Evolutionary conservation across 2,329 filamentous ascomycete species (phyloP).

Genomic region (Raffaelea albimanens): DNA sequence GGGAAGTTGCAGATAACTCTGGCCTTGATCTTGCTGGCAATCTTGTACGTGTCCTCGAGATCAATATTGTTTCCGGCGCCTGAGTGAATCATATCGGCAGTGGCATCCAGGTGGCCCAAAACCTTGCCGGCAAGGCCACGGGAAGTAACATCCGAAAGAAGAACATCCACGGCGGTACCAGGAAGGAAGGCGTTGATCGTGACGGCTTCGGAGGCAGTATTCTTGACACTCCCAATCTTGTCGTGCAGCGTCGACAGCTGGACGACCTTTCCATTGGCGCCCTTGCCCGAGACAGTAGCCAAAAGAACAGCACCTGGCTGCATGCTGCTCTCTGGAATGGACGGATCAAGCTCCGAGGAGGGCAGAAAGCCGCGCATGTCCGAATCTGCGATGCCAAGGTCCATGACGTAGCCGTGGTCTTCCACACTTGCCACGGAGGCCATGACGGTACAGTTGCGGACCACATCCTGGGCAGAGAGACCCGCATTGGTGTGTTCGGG

Average conservation of each 20-base stretch:
- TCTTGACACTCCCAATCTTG: conserved; percentile 57
- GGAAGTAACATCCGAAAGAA: conserved; percentile 65
- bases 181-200: conserved; percentile 87
- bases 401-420: conserved; percentile 92
- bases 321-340: conserved; percentile 51
- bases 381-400: conserved; percentile 63
- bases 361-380: conserved; percentile 74
- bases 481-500: conserved; percentile 71
- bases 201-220: conserved; percentile 64
- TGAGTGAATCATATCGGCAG: conserved; percentile 83
- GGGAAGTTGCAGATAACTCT: conserved; percentile 86
- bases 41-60: conserved; percentile 68
- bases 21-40: conserved; percentile 74
- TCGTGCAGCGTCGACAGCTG: conserved; percentile 72
- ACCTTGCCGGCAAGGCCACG: conserved; percentile 82
- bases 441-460: conserved; percentile 71
- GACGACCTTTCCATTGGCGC: conserved; percentile 69
- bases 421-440: conserved; percentile 86
- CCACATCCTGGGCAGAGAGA: conserved; percentile 61
- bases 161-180: conserved; percentile 78
- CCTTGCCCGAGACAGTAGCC: conserved; percentile 68
- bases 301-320: conserved; percentile 79
- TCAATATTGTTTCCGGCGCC: conserved; percentile 59
- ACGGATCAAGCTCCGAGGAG: conserved; percentile 66
- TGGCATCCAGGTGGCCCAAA: conserved; percentile 84